phyloP scores from a whole-genome alignment of 371 early-diverging fungal species.

The Saksenaea vasiformis region DNA sequence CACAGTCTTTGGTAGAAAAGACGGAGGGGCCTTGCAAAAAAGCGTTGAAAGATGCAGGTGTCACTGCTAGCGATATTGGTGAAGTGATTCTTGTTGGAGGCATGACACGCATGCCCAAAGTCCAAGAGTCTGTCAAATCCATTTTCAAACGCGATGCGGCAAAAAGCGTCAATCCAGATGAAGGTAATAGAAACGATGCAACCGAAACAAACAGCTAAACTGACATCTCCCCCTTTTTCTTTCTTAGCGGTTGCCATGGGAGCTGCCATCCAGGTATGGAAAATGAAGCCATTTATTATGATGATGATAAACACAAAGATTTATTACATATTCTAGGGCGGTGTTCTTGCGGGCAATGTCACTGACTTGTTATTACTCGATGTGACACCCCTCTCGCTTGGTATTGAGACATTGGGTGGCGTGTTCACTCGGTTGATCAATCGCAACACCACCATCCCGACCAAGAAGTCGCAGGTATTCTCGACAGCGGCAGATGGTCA shows the following conservation, averaged over 20 bases:
- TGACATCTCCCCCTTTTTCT: neutral
- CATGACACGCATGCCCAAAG: slow-evolving; percentile 97
- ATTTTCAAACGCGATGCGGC: slow-evolving; percentile 87
- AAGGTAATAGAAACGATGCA: slow-evolving; percentile 38
- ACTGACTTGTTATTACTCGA: slow-evolving; percentile 92
- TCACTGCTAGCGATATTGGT: slow-evolving; percentile 76
- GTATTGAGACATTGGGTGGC: slow-evolving; percentile 94
- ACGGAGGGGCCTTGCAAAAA: slow-evolving; percentile 93
- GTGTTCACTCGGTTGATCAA: slow-evolving; percentile 93
- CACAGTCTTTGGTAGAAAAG: slow-evolving; percentile 76
- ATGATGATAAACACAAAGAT: too few species aligned
- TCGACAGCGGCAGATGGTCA: slow-evolving; percentile 98
- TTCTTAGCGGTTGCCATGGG: slow-evolving; percentile 90
- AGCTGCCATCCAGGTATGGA: slow-evolving; percentile 87
- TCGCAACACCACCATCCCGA: slow-evolving; percentile 97
- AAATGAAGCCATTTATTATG: too few species aligned
- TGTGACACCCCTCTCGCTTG: slow-evolving; percentile 96
- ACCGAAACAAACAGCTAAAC: neutral
- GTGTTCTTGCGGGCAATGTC: slow-evolving; percentile 89
- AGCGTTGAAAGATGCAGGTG: slow-evolving; percentile 92
- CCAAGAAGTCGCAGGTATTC: slow-evolving; percentile 96
- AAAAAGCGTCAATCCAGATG: slow-evolving; percentile 95
- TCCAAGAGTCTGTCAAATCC: slow-evolving; percentile 85
- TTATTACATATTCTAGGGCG: too few species aligned
- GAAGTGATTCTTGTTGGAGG: slow-evolving; percentile 99